A percentile compares a stretch with the other conserved stretches of the same genome.
Conservation (phyloP, 805 yeast species). For the Cyberlindnera maclurae region DNA sequence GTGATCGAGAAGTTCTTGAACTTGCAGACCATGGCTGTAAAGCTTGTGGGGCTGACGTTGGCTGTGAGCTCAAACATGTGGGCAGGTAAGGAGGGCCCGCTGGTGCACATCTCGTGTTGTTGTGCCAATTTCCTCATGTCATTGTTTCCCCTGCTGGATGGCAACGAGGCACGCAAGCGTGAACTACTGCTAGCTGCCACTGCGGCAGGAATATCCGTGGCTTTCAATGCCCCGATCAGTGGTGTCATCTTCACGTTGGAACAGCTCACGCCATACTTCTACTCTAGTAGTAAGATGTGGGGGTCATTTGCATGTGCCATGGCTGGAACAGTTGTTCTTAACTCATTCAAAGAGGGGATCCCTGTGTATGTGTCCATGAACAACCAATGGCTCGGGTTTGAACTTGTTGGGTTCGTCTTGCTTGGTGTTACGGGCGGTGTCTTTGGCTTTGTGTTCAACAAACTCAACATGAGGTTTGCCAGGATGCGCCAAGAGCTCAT, state of each 20-base stretch:
- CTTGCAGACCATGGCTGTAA: conserved; percentile 42
- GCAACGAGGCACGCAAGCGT: conserved; percentile 54
- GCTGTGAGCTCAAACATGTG: conserved; percentile 73
- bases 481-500: conserved; percentile 23
- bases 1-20: conserved; percentile 48
- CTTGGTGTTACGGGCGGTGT: conserved; percentile 68
- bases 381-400: conserved; percentile 69
- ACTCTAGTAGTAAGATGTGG: conserved; percentile 68
- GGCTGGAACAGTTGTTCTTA: conserved; percentile 56
- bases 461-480: conserved; percentile 40
- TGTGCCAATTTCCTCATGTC: conserved; percentile 36
- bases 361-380: conserved; percentile 61
- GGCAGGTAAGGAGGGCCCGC: conserved; percentile 84
- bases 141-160: conserved; percentile 23
- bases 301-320: conserved; percentile 76
- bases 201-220: conserved; percentile 79
- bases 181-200: conserved; percentile 68
- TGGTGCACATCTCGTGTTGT: conserved; percentile 72
- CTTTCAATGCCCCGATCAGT: conserved; percentile 83
- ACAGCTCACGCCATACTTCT: conserved; percentile 55
- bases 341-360: conserved; percentile 37
- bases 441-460: conserved; percentile 49
- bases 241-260: conserved; percentile 79
- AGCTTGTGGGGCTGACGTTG: conserved; percentile 50
- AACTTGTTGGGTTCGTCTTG: conserved; percentile 62